Evolutionary conservation across 1,284 basidiomycete genomes (phyloP), one percentile per base, ranked within the genome.

Genomic region (Sparassis latifolia): DNA sequence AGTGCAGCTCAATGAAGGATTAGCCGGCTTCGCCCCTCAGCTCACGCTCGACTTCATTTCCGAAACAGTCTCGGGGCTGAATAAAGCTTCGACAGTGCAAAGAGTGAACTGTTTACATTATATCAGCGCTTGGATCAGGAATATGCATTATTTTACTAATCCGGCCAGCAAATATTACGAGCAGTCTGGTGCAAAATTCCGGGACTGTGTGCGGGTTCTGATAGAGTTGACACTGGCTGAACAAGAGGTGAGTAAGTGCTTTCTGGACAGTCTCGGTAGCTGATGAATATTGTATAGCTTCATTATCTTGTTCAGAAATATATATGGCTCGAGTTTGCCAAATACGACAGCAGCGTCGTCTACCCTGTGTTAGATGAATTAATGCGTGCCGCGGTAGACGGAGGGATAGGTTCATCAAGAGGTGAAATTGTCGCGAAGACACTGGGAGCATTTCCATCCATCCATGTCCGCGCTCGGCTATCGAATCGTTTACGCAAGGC

Each of bases 11-110:
- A 92, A 89, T 65, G 82, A 86, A 54, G 78, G 77, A 37, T 70
- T 95, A 6, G 82, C 92, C 0, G 71, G 71, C 2, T 84, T 85
- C 58, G 81, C 80, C 5, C 89, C 92, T 7, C 80, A 90, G 32
- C 71, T 94, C 42, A 93, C 92, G 0, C 72, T 95, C 27, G 91
- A 94, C 65, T 91, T 95, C 69, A 73, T 95, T 50, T 81, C 83
- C 27, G 92, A 94, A 68, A 87, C 93, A 45, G 80, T 81, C 31
- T 74, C 79, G 3, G 76, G 79, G 30, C 78, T 89, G 66, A 77
- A 81, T 51, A 81, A 80, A 62, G 60, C 69, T 3, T 66, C 72
- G 4, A 66, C 65, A 2, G 54, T 77, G 1, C 82, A 84, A 50
- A 81, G 84, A 49, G 79, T 89, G 31, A 79, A 78, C 48, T 91